Evolutionary conservation across 2,329 filamentous ascomycete genomes (phyloP).

Genomic region (Apiospora phragmitis): DNA sequence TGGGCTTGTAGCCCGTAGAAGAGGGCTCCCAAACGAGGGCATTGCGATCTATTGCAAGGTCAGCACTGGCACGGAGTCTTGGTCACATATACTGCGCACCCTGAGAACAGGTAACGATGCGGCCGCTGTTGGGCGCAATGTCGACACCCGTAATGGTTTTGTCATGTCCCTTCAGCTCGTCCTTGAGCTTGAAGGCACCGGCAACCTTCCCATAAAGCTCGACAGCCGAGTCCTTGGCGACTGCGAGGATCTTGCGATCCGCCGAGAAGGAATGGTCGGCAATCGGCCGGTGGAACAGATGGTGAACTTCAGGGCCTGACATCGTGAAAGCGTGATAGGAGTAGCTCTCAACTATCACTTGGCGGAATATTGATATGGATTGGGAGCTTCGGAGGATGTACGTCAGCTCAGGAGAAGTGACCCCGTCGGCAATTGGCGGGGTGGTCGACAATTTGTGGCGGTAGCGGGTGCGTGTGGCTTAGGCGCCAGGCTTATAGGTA

Average conservation of each 20-base stretch:
- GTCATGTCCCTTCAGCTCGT: conserved; percentile 94
- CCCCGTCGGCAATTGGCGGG: background rate
- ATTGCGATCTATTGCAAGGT: conserved; percentile 68
- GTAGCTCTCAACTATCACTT: conserved; percentile 95
- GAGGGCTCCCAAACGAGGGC: conserved; percentile 97
- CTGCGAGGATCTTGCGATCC: conserved; percentile 84
- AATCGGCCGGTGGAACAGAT: conserved; percentile 95
- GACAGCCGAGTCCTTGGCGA: conserved; percentile 85
- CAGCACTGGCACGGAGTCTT: background rate
- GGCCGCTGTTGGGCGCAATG: conserved; percentile 85
- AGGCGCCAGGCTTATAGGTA: background rate
- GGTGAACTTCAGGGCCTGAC: conserved; percentile 87
- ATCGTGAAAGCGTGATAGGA: conserved; percentile 77
- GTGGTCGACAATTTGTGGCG: background rate
- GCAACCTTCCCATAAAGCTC: conserved; percentile 81
- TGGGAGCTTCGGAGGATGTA: conserved; percentile 11
- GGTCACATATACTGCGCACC: conserved; percentile 49
- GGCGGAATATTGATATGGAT: conserved; percentile 3
- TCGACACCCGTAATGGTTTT: conserved; percentile 96
- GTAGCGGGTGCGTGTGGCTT: background rate
- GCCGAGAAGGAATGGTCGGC: conserved; percentile 98
- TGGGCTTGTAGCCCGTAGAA: conserved; percentile 92
- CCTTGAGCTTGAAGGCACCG: conserved; percentile 77
- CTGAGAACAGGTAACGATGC: conserved; percentile 97
- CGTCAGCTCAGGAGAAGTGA: conserved; percentile 4